These are phyloP conservation scores for Fusarium liriodendri DNA, from an alignment of 2,329 filamentous ascomycete species.

Conservation along the genomic window DNA sequence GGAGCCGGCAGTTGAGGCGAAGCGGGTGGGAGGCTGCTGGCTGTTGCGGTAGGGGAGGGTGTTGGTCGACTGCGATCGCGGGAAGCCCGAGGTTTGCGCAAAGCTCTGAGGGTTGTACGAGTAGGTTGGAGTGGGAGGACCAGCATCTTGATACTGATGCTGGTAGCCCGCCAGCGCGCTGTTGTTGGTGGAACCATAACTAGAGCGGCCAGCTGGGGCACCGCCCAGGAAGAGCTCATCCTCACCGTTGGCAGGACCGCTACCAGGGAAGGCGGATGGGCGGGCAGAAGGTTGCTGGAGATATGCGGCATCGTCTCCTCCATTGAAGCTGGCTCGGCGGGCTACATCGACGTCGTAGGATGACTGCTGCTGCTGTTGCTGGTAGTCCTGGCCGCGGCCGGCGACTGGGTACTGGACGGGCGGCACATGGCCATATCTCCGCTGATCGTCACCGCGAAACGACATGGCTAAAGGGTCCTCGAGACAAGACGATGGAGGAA, in stretches of 20 bases:
- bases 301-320: conserved; percentile 76
- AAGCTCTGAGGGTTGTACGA: conserved; percentile 80
- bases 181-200: conserved; percentile 58
- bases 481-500: conserved; percentile 6
- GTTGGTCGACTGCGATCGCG: conserved; percentile 64
- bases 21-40: conserved; percentile 54
- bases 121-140: conserved; percentile 58
- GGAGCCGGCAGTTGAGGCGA: conserved; percentile 51
- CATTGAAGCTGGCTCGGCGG: conserved; percentile 79
- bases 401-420: conserved; percentile 72
- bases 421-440: conserved; percentile 74
- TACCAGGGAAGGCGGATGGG: conserved; percentile 36
- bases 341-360: conserved; percentile 48
- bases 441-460: conserved; percentile 71
- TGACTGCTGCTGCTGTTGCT: conserved; percentile 49
- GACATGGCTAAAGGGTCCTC: conserved; percentile 60
- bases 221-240: conserved; percentile 75
- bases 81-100: conserved; percentile 49
- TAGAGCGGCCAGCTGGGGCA: conserved; percentile 48
- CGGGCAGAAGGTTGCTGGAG: conserved; percentile 51
- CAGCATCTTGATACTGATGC: conserved; percentile 60
- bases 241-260: conserved; percentile 42
- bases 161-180: conserved; percentile 63
- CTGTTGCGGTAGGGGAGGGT: conserved; percentile 62
- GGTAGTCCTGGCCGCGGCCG: conserved; percentile 47